Percentiles rank a stretch among this genome's conserved stretches.
These are phyloP conservation scores for Arxiozyma slooffiae DNA, from an alignment of 1,139 yeast genomes.

Conservation along the genomic window DNA sequence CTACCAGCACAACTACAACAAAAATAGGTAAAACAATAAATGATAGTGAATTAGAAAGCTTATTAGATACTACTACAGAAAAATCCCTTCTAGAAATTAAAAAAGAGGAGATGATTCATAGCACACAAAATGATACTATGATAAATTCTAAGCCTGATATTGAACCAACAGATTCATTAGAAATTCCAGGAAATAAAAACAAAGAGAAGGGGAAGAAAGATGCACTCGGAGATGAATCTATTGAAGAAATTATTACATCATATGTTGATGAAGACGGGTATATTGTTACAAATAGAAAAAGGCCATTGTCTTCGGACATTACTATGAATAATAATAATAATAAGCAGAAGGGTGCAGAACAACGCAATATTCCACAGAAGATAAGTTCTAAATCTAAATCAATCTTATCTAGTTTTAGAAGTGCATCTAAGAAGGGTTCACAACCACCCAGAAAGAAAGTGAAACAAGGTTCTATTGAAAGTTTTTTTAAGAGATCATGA, in stretches of 20 bases:
- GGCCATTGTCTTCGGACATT: constrained; percentile 5
- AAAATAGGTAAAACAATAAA: background rate
- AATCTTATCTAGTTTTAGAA: background rate
- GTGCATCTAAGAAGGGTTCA: background rate
- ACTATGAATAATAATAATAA: constrained; percentile 5
- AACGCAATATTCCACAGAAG: constrained; percentile 5
- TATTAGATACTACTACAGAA: constrained; percentile 29
- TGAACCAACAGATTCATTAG: background rate
- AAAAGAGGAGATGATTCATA: background rate
- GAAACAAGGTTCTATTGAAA: constrained; percentile 25
- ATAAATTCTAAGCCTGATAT: background rate
- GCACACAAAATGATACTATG: background rate
- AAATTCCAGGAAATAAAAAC: background rate
- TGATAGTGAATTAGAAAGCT: constrained; percentile 18
- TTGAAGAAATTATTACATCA: constrained; percentile 9
- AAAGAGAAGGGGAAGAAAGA: constrained; percentile 3
- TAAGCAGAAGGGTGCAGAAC: constrained; percentile 1
- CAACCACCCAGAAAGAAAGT: constrained; percentile 10
- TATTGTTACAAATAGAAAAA: constrained; percentile 22
- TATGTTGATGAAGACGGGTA: constrained; percentile 30
- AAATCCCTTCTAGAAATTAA: constrained; percentile 21
- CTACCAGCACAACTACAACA: background rate
- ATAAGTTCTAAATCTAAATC: constrained; percentile 4
- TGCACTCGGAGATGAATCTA: constrained; percentile 7
- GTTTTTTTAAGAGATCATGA: constrained; percentile 22